These are phyloP conservation scores for Cenchrus americanus DNA, from an alignment of 176 grass and related monocot species.

Conservation along the genomic window DNA sequence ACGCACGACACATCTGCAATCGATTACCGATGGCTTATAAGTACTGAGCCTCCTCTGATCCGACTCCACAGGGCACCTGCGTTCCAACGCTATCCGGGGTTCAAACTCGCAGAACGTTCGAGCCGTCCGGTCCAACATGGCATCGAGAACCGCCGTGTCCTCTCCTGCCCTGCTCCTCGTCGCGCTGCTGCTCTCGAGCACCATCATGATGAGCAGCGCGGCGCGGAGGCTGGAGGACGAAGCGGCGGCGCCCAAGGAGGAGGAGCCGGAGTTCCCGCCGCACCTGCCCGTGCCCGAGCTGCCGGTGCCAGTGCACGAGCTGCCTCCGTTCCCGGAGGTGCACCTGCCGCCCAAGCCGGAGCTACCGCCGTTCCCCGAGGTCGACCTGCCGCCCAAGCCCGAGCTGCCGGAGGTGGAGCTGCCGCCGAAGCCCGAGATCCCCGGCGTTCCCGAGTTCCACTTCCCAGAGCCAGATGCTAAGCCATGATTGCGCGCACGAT, in stretches of 20 bases:
- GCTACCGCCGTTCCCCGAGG: slow-evolving; percentile 37
- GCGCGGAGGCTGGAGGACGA: slow-evolving; percentile 33
- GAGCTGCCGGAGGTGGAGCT: slow-evolving; percentile 6
- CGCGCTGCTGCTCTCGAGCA: slow-evolving; percentile 11
- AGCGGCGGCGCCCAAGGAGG: neutral
- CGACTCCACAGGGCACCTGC: neutral
- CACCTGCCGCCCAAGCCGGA: slow-evolving; percentile 27
- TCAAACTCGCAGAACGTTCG: neutral
- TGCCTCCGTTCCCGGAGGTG: slow-evolving; percentile 35
- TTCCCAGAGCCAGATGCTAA: slow-evolving; percentile 33
- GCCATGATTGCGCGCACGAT: neutral
- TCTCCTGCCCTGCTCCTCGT: neutral
- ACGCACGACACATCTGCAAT: neutral
- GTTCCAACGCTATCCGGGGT: neutral
- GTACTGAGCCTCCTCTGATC: neutral
- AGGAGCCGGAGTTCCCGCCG: neutral
- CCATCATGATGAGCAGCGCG: neutral
- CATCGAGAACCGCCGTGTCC: neutral
- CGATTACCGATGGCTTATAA: neutral
- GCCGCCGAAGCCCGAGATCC: neutral
- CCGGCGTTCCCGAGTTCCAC: slow-evolving; percentile 26
- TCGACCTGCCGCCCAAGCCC: slow-evolving; percentile 20
- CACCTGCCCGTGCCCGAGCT: slow-evolving; percentile 25
- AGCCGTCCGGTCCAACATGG: neutral
- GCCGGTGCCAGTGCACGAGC: slow-evolving; percentile 23